A percentile compares a stretch with the other conserved stretches of the same genome.
These are phyloP conservation scores for Funneliformis caledonium DNA, from an alignment of 371 early-diverging fungal species.

Conservation along the genomic window DNA sequence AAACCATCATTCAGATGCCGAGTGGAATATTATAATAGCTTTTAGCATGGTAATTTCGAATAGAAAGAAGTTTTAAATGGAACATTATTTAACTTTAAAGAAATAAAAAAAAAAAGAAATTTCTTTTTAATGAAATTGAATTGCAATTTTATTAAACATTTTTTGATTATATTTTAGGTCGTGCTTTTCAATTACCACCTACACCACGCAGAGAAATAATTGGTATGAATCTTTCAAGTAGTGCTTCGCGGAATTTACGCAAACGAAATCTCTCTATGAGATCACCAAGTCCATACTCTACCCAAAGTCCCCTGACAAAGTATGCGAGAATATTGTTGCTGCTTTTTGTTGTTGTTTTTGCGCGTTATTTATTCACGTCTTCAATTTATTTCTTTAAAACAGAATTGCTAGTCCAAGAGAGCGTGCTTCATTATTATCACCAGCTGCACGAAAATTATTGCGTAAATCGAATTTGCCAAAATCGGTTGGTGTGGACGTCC, in stretches of 20 bases:
- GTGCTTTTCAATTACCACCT: slow-evolving; percentile 38
- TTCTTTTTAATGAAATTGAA: neutral
- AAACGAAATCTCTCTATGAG: slow-evolving; percentile 19
- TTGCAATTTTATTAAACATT: neutral
- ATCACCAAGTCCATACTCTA: slow-evolving; percentile 3
- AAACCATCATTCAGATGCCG: neutral
- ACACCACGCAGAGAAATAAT: slow-evolving; percentile 37
- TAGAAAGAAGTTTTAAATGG: neutral
- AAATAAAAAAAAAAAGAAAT: neutral
- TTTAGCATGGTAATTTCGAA: neutral
- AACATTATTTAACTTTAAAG: neutral
- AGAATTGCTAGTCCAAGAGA: slow-evolving; percentile 27
- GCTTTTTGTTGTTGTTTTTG: neutral
- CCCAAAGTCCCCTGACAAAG: slow-evolving; percentile 7
- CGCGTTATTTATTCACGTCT: neutral
- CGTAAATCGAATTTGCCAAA: slow-evolving; percentile 18
- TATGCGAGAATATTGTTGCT: neutral
- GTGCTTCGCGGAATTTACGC: slow-evolving; percentile 35
- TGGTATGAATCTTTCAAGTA: slow-evolving; percentile 37
- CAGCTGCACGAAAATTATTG: slow-evolving; percentile 34
- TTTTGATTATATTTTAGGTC: slow-evolving; percentile 17
- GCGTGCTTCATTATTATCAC: slow-evolving; percentile 17
- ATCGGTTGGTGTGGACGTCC: neutral
- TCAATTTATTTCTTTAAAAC: neutral
- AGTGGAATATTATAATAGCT: neutral